These are phyloP conservation scores for Balakata baccata DNA, from an alignment of 345 rosid genomes.

Conservation along the genomic window DNA sequence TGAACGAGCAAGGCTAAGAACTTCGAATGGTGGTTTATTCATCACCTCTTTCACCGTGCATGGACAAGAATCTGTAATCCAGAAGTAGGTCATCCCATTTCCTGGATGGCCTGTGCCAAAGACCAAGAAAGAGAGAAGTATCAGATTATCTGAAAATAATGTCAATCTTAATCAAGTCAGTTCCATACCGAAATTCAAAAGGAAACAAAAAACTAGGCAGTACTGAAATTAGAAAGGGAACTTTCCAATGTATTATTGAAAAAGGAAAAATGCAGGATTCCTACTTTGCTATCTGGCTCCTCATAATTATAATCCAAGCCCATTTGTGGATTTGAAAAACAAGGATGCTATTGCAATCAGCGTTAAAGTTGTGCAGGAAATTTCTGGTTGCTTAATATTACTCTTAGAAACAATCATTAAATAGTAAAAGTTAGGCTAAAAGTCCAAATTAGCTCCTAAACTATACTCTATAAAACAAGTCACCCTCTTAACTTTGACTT, in stretches of 20 bases:
- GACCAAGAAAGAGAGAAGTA: neutral
- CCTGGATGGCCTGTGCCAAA: conserved; percentile 59
- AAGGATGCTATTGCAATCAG: neutral
- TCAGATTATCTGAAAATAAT: too few relatives aligned
- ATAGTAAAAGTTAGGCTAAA: too few relatives aligned
- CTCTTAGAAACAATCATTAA: neutral
- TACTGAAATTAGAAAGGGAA: neutral
- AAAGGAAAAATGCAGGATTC: neutral
- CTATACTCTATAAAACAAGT: too few relatives aligned
- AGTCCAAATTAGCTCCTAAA: too few relatives aligned
- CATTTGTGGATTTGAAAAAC: neutral
- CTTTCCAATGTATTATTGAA: neutral
- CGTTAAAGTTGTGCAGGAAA: neutral
- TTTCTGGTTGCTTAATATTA: neutral
- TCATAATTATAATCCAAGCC: neutral
- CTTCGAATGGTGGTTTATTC: conserved; percentile 70
- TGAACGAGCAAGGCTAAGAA: conserved; percentile 84
- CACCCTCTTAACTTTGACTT: too few relatives aligned
- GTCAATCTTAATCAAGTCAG: neutral
- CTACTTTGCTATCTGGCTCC: neutral
- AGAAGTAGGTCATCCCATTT: conserved; percentile 71
- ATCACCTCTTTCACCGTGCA: conserved; percentile 68
- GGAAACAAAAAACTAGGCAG: neutral
- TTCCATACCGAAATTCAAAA: too few relatives aligned
- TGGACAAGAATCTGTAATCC: conserved; percentile 97